A percentile compares a stretch with the other conserved stretches of the same genome.
Conservation (phyloP, 2,329 filamentous ascomycete genomes). For the Aureobasidium sp. region DNA sequence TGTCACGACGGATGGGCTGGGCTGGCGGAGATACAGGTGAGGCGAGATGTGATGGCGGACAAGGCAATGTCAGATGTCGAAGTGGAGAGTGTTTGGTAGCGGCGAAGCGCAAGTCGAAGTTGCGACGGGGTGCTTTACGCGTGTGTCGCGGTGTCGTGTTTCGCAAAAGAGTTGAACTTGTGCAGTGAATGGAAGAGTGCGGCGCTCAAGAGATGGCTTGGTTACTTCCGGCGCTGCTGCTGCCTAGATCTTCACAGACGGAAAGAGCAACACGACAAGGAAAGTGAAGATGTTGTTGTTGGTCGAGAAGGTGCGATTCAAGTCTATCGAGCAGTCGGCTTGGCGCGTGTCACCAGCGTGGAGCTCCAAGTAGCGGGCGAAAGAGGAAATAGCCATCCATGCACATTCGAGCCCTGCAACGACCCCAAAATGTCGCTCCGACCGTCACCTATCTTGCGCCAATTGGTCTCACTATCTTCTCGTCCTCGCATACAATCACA, state of each 20-base stretch:
- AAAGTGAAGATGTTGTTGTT: background rate
- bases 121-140: conserved; percentile 6
- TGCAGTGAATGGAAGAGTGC: background rate
- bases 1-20: conserved; percentile 1
- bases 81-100: background rate
- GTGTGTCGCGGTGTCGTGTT: conserved; percentile 7
- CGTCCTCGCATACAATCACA: conserved; percentile 3
- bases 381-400: background rate
- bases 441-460: conserved; percentile 13
- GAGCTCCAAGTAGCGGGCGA: background rate
- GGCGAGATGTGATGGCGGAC: background rate
- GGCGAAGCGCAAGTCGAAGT: conserved; percentile 10
- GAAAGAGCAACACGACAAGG: background rate
- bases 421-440: conserved; percentile 1
- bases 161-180: background rate
- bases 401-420: background rate
- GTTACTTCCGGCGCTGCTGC: background rate
- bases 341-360: conserved; percentile 11
- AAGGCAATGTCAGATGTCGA: background rate
- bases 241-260: background rate
- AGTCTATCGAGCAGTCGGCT: background rate
- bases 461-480: conserved; percentile 7
- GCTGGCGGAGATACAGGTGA: background rate
- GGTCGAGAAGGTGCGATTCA: background rate
- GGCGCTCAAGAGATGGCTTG: background rate